Base-by-base conservation (phyloP, 495 filamentous ascomycete genomes). In the Penicillium bovifimosum region DNA sequence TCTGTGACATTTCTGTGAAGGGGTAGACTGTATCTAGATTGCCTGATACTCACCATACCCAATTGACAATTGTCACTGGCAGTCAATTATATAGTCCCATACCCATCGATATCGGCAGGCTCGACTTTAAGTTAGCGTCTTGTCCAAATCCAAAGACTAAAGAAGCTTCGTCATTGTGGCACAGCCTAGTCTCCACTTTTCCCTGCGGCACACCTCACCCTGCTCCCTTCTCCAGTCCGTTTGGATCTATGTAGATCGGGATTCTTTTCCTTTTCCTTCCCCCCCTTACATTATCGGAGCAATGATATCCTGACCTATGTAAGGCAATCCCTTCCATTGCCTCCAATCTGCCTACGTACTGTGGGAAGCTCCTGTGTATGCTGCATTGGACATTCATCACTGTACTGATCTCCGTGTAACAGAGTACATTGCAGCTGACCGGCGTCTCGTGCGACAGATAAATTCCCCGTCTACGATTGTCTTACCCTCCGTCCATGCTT, bases 401-500 rank as follows among this genome's bases (percentile, higher is more conserved):
- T n/a, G 18, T 40, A 14, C n/a, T 14, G 27, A 2, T 24, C 40
- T 42, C 3, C 41, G 17, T 9, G 9, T 9, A 9, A 43, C 41
- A 29, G n/a, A 9, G 41, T 43, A n/a, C 39, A 41, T 41, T 17
- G 13, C 13, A 14, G 14, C 41, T 43, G 29, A 43, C 14, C 59
- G 44, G 59, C 44, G n/a, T 32, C 44, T 56, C 26, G 55, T 62
- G 56, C 29, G 29, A 41, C 39, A 50, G 38, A 42, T 16, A 26
- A 29, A 42, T 27, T 41, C 33, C 38, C 49, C 49, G 47, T 34
- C 44, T 55, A 54, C 58, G 36, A 52, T 38, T 47, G 29, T 39
- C 16, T 36, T 29, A 48, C 43, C 52, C 51, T 28, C 48, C 41
- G 49, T 54, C 58, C 54, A 75, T 75, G 72, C 62, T 69, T 68